These are phyloP conservation scores for Geotrichum candidum DNA, from an alignment of 1,139 yeast genomes.

Conservation along the genomic window DNA sequence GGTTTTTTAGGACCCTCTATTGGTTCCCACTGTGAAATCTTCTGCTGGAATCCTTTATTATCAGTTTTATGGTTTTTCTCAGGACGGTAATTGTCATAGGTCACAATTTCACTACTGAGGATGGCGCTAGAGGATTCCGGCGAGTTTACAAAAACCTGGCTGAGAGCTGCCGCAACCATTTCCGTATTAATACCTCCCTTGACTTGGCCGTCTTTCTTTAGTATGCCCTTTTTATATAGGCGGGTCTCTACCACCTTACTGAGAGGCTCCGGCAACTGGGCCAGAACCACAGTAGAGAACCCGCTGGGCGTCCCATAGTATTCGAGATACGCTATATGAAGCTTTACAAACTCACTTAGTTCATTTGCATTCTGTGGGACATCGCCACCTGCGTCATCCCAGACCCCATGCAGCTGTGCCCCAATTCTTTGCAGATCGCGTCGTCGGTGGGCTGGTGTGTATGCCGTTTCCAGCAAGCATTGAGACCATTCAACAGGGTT, in stretches of 20 bases:
- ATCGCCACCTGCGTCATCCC: neutral
- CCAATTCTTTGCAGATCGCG: neutral
- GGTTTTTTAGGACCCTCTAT: neutral
- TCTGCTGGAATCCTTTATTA: neutral
- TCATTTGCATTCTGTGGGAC: neutral
- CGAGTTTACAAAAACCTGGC: neutral
- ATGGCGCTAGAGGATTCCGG: neutral
- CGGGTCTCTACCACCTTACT: neutral
- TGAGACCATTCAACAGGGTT: slow-evolving; percentile 1
- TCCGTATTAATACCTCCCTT: neutral
- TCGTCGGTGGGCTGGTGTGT: neutral
- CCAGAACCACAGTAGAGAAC: neutral
- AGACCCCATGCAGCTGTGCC: neutral
- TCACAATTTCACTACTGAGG: neutral
- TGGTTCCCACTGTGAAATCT: neutral
- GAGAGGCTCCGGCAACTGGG: neutral
- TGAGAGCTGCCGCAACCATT: neutral
- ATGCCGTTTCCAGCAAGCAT: neutral
- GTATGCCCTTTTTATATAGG: neutral
- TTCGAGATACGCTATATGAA: neutral
- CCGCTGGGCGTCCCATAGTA: neutral
- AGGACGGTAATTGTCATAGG: neutral
- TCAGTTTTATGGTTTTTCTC: neutral
- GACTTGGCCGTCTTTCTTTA: neutral
- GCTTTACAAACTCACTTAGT: neutral